A percentile compares a stretch with the other conserved stretches of the same genome.
phyloP scores from a whole-genome alignment of 148 eudicot species.

The Vaccinium darrowii region DNA sequence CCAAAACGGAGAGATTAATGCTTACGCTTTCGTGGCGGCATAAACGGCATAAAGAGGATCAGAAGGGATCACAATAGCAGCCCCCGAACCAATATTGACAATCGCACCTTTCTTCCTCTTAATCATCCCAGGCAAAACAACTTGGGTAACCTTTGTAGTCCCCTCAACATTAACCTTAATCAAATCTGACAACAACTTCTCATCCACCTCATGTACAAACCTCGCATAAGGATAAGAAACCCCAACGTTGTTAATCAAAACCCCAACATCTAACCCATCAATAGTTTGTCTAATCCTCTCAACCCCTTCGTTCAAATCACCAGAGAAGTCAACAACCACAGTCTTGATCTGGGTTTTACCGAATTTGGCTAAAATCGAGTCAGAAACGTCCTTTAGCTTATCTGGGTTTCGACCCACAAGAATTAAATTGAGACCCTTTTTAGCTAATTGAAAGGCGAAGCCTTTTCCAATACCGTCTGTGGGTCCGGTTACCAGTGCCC shows the following conservation, averaged over 20 bases:
- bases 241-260: slow-evolving; percentile 74
- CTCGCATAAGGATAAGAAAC: slow-evolving; percentile 53
- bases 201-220: slow-evolving; percentile 58
- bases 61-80: slow-evolving; percentile 62
- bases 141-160: slow-evolving; percentile 62
- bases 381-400: slow-evolving; percentile 67
- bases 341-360: slow-evolving; percentile 46
- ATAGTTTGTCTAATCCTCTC: slow-evolving; percentile 36
- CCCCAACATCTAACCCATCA: slow-evolving; percentile 65
- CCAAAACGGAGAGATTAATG: background rate
- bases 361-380: slow-evolving; percentile 45
- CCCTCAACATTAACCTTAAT: slow-evolving; percentile 60
- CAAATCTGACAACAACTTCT: slow-evolving; percentile 43
- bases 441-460: slow-evolving; percentile 80
- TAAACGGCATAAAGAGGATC: slow-evolving; percentile 69
- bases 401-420: slow-evolving; percentile 82
- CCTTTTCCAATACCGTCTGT: slow-evolving; percentile 96
- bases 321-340: slow-evolving; percentile 66
- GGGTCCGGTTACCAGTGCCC: slow-evolving; percentile 93
- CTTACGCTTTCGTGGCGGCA: slow-evolving; percentile 82
- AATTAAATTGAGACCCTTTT: slow-evolving; percentile 65
- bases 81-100: slow-evolving; percentile 71
- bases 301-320: slow-evolving; percentile 46
- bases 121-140: slow-evolving; percentile 70
- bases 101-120: slow-evolving; percentile 65